Conservation (phyloP, 2,329 filamentous ascomycete genomes). For the Monosporascus sp. region DNA sequence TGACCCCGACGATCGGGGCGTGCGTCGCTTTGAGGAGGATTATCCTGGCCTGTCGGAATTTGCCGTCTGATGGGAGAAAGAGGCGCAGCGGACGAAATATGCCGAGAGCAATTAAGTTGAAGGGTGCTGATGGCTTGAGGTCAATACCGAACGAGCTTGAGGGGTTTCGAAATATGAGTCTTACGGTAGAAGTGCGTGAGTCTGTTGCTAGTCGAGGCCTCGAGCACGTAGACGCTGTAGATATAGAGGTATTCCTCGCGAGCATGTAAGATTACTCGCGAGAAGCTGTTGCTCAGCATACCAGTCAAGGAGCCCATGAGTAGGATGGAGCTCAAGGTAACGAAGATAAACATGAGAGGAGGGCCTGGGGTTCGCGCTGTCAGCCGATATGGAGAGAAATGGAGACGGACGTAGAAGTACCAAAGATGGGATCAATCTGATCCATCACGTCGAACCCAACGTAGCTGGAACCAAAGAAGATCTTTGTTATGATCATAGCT, state of each 20-base stretch:
- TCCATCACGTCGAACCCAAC: conserved; percentile 67
- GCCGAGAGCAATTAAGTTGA: conserved; percentile 69
- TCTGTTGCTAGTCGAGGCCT: conserved; percentile 62
- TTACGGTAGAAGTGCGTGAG: conserved; percentile 61
- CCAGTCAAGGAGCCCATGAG: conserved; percentile 74
- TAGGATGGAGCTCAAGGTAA: conserved; percentile 71
- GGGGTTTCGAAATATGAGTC: conserved; percentile 2
- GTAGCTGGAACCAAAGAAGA: conserved; percentile 73
- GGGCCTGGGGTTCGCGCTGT: conserved; percentile 32
- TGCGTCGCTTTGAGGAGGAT: conserved; percentile 58
- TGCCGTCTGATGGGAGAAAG: conserved; percentile 56
- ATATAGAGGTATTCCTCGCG: conserved; percentile 76
- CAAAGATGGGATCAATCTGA: conserved; percentile 52
- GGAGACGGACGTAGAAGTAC: conserved; percentile 10
- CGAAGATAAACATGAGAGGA: conserved; percentile 65
- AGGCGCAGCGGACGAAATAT: conserved; percentile 68
- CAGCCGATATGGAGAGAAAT: not conserved
- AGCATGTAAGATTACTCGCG: conserved; percentile 56
- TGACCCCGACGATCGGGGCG: conserved; percentile 62
- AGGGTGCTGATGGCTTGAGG: conserved; percentile 37
- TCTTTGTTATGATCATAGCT: conserved; percentile 72
- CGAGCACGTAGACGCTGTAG: conserved; percentile 60
- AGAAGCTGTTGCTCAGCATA: conserved; percentile 72
- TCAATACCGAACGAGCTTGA: not conserved
- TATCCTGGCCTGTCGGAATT: conserved; percentile 58